Conservation (phyloP, 805 yeast genomes). For the Hanseniaspora lindneri region DNA sequence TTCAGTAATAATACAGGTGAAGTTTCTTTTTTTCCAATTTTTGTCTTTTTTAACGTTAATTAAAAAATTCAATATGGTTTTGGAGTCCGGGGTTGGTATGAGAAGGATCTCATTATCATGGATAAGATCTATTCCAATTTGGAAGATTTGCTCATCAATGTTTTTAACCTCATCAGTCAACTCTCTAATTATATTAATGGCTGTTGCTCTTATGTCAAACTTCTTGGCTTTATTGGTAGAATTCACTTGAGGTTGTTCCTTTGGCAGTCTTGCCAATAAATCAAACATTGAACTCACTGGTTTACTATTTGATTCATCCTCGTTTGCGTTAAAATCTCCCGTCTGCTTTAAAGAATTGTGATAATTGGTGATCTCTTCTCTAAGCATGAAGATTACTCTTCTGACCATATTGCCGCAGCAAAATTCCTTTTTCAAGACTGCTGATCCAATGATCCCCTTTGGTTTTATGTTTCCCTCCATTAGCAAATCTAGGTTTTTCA, state of each 20-base stretch:
- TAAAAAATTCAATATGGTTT: conserved; percentile 76
- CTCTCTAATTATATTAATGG: conserved; percentile 86
- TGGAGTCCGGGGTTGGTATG: conserved; percentile 91
- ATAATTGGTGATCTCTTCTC: conserved; percentile 54
- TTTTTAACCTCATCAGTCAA: conserved; percentile 82
- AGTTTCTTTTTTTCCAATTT: conserved; percentile 51
- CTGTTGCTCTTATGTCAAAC: conserved; percentile 63
- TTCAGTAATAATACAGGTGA: conserved; percentile 86
- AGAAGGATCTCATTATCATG: conserved; percentile 75
- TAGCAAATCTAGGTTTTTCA: conserved; percentile 52
- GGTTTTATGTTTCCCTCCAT: conserved; percentile 31
- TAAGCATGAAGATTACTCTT: conserved; percentile 69
- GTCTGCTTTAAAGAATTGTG: conserved; percentile 19
- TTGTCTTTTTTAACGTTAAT: conserved; percentile 60
- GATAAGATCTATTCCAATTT: conserved; percentile 82
- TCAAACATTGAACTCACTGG: conserved; percentile 14
- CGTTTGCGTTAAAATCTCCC: conserved; percentile 21
- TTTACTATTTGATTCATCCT: conserved; percentile 20
- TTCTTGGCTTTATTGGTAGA: conserved; percentile 26
- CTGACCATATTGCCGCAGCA: conserved; percentile 84
- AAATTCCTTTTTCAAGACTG: conserved; percentile 81
- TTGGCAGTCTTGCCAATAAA: conserved; percentile 12
- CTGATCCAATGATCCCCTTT: conserved; percentile 20
- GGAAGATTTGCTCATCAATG: conserved; percentile 81
- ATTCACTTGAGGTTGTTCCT: conserved; percentile 23